These are phyloP conservation scores for Trichaptum fuscoviolaceum DNA, from an alignment of 768 basidiomycete genomes.

Conservation along the genomic window DNA sequence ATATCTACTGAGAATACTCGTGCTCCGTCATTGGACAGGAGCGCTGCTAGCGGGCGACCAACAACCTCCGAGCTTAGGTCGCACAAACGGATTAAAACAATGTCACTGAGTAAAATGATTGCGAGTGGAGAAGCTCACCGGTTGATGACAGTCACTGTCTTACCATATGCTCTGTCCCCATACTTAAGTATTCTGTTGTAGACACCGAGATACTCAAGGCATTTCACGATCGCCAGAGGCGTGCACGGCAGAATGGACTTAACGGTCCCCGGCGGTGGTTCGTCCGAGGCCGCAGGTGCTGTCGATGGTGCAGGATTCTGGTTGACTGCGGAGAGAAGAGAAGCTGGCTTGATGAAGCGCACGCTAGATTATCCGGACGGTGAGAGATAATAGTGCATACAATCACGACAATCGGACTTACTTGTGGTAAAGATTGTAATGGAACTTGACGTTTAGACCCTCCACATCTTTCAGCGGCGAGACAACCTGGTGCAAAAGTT, in stretches of 20 bases:
- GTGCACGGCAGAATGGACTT: constrained; percentile 98
- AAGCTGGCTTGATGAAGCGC: constrained; percentile 81
- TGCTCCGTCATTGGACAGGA: constrained; percentile 95
- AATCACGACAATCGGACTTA: constrained; percentile 28
- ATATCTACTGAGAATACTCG: constrained; percentile 94
- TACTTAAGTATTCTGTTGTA: constrained; percentile 92
- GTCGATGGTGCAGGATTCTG: constrained; percentile 16
- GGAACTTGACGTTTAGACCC: constrained; percentile 93
- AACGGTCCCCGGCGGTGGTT: constrained; percentile 77
- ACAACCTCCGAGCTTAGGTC: constrained; percentile 90
- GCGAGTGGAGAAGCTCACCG: constrained; percentile 41
- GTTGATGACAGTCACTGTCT: constrained; percentile 91
- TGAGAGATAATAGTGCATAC: background rate
- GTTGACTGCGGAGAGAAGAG: constrained; percentile 49
- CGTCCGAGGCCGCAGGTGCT: constrained; percentile 39
- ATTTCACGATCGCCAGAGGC: constrained; percentile 94
- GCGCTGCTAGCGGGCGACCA: constrained; percentile 91
- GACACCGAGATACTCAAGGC: constrained; percentile 83
- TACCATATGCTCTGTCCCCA: constrained; percentile 92
- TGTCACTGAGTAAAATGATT: constrained; percentile 8
- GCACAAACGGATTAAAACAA: background rate
- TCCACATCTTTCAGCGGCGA: constrained; percentile 97
- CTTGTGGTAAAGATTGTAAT: constrained; percentile 95
- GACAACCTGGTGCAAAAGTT: constrained; percentile 54
- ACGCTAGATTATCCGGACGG: constrained; percentile 48